Conservation (phyloP, 129 eudicot species). For the Scalesia atractyloides region DNA sequence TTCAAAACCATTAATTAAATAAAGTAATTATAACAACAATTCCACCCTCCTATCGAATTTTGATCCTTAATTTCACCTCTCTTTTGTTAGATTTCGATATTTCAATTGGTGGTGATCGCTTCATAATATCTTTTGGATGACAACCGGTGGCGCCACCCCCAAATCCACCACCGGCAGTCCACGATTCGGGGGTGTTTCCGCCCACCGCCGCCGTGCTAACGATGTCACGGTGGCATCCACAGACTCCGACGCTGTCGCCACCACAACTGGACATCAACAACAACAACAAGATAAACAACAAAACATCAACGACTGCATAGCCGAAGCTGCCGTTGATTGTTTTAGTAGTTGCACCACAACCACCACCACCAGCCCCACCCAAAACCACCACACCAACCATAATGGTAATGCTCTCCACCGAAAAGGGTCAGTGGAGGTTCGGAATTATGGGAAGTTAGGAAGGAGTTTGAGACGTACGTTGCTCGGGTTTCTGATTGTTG, state of each 20-base stretch:
- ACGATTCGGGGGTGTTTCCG: conserved; percentile 45
- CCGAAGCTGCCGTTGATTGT: conserved; percentile 38
- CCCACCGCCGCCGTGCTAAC: conserved; percentile 68
- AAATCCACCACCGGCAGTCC: conserved; percentile 51
- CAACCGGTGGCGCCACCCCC: conserved; percentile 65
- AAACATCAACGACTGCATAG: conserved; percentile 21
- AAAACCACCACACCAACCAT: conserved; percentile 21
- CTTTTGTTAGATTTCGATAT: conserved; percentile 30
- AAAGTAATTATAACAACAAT: not conserved
- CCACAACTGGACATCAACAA: not conserved
- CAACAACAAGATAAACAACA: conserved; percentile 6
- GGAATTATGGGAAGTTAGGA: conserved; percentile 36
- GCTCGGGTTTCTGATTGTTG: conserved; percentile 39
- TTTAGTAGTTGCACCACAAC: conserved; percentile 19
- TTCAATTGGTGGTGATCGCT: conserved; percentile 3
- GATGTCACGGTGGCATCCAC: conserved; percentile 26
- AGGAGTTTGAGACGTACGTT: conserved; percentile 51
- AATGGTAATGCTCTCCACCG: conserved; percentile 6
- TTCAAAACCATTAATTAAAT: no score
- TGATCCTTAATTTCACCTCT: conserved; percentile 21
- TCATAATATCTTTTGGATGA: conserved; percentile 34
- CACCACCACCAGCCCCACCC: not conserved
- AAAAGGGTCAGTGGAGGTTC: conserved; percentile 36
- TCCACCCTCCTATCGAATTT: conserved; percentile 15
- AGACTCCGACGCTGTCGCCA: conserved; percentile 23